Evolutionary conservation across 139 green algal species (phyloP).

Genomic region (Coccomyxa sp.): DNA sequence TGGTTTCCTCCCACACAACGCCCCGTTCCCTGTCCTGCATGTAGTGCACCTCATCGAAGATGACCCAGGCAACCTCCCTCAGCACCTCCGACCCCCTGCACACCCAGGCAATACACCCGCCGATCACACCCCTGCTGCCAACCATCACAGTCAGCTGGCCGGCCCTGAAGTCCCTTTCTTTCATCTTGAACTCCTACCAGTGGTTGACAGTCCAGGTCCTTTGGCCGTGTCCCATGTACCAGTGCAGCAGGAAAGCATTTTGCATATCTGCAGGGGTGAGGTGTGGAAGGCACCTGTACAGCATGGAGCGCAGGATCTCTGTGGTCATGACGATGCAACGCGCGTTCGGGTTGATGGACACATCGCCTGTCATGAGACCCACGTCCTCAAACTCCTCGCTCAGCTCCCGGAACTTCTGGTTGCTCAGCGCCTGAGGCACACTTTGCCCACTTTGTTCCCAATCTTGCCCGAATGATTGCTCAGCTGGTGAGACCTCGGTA

Average conservation of each 20-base stretch:
- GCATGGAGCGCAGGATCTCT: conserved; percentile 92
- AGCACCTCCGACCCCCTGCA: conserved; percentile 82
- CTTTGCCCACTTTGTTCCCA: no score
- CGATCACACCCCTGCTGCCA: no score
- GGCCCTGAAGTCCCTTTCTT: no score
- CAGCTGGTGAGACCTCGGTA: background rate
- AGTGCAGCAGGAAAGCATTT: background rate
- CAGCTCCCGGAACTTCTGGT: conserved; percentile 97
- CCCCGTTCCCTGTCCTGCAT: conserved; percentile 95
- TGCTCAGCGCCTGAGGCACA: conserved; percentile 73
- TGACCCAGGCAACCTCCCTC: conserved; percentile 85
- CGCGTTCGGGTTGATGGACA: conserved; percentile 86
- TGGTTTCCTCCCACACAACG: conserved; percentile 99
- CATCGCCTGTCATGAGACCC: conserved; percentile 84
- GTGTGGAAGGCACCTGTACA: conserved; percentile 54
- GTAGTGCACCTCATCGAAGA: conserved; percentile 99
- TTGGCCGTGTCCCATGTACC: background rate
- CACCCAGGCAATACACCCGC: background rate
- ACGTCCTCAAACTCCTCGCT: conserved; percentile 81
- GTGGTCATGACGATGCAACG: conserved; percentile 98
- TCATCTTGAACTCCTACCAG: no score
- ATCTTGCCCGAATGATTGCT: no score
- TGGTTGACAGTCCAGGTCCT: no score
- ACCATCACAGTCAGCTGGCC: no score
- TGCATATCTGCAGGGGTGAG: background rate